These are phyloP conservation scores for Cardiospermum halicacabum DNA, from an alignment of 345 rosid genomes.

Conservation along the genomic window DNA sequence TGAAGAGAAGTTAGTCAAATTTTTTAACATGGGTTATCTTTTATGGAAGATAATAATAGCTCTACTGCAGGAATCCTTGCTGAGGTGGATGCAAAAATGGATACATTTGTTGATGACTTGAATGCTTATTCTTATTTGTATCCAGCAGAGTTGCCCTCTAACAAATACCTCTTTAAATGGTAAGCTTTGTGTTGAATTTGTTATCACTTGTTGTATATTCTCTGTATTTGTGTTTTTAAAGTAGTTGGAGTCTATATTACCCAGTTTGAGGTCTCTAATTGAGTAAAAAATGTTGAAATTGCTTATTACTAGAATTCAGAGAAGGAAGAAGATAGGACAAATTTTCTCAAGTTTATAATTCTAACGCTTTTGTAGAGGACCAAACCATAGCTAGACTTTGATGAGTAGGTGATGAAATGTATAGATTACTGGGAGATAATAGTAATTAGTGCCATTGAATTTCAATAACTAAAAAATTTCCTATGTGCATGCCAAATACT, in stretches of 20 bases:
- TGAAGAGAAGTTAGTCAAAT: neutral
- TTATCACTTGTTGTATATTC: neutral
- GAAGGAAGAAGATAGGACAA: neutral
- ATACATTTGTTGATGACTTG: conserved; percentile 61
- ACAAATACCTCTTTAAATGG: conserved; percentile 78
- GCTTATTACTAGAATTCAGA: neutral
- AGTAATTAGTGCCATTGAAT: neutral
- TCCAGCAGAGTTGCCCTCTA: conserved; percentile 57
- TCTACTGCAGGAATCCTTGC: conserved; percentile 48
- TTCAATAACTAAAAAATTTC: neutral
- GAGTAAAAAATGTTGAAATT: neutral
- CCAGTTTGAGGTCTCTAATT: neutral
- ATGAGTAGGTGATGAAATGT: neutral
- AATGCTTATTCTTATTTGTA: conserved; percentile 82
- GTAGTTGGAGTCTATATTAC: neutral
- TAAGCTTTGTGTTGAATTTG: conserved; percentile 18
- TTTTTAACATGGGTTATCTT: neutral
- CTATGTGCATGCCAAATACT: neutral
- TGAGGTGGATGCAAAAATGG: conserved; percentile 52
- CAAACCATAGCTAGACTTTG: neutral
- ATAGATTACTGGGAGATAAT: neutral
- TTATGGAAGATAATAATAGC: conserved; percentile 3
- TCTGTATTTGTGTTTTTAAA: neutral
- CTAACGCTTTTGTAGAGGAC: neutral
- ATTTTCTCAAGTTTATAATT: neutral